These are phyloP conservation scores for Suillus brevipes DNA, from an alignment of 768 basidiomycete genomes.

Conservation along the genomic window DNA sequence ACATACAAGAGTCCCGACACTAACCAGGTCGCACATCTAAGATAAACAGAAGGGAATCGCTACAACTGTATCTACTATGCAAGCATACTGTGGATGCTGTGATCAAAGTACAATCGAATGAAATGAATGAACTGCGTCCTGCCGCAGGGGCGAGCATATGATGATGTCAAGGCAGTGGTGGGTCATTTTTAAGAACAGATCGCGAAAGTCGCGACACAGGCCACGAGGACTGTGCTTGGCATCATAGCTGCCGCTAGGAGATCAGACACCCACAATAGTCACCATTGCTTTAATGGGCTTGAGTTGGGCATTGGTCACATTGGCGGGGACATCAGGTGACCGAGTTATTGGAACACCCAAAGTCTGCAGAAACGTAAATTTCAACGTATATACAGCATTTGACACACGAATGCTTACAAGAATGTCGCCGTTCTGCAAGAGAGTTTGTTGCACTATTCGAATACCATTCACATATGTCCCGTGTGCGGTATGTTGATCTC, in stretches of 20 bases:
- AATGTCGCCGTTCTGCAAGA: conserved; percentile 43
- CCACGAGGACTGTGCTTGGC: background rate
- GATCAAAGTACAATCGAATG: background rate
- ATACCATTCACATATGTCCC: conserved; percentile 51
- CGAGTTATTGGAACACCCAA: conserved; percentile 41
- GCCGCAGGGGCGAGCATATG: background rate
- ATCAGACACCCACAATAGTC: conserved; percentile 34
- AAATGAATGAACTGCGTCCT: background rate
- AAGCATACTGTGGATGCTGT: too few species aligned
- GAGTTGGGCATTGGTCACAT: conserved; percentile 46
- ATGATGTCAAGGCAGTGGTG: background rate
- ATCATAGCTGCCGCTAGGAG: background rate
- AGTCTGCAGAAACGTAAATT: conserved; percentile 30
- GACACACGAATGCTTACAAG: conserved; percentile 35
- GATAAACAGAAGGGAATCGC: background rate
- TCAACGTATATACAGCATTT: conserved; percentile 6
- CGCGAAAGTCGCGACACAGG: background rate
- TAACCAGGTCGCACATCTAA: background rate
- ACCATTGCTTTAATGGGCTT: conserved; percentile 45
- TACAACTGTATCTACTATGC: background rate
- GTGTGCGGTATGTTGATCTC: conserved; percentile 46
- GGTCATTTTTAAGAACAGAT: background rate
- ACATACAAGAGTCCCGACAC: background rate
- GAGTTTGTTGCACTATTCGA: conserved; percentile 38
- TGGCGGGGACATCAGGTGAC: conserved; percentile 38